Evolutionary conservation across 192 early-diverging fungal species (phyloP).

Genomic region (Ramicandelaber brevisporus): DNA sequence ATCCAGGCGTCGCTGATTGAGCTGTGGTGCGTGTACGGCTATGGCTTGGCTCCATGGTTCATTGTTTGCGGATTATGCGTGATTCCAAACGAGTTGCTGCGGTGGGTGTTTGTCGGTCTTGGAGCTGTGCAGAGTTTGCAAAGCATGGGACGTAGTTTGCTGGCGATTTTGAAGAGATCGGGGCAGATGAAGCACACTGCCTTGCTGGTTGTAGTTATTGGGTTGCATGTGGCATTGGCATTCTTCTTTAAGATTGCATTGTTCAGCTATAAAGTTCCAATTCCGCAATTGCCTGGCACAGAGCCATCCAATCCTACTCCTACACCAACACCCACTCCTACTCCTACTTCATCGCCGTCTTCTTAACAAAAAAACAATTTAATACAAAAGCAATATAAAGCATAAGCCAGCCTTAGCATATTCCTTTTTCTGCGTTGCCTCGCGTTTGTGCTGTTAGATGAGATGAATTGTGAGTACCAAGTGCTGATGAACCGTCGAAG

Average conservation of each 20-base stretch:
- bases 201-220: constrained; percentile 34
- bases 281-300: constrained; percentile 1
- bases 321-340: constrained; percentile 2
- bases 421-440: no score
- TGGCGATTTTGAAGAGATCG: constrained; percentile 31
- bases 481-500: no score
- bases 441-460: no score
- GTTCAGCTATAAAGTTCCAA: constrained; percentile 34
- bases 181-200: constrained; percentile 40
- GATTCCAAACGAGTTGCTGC: constrained; percentile 49
- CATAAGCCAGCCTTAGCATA: background rate
- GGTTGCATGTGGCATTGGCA: constrained; percentile 36
- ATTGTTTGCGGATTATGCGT: constrained; percentile 62
- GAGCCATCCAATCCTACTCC: constrained; percentile 1
- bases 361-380: background rate
- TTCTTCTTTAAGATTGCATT: constrained; percentile 67
- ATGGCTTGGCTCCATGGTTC: constrained; percentile 79
- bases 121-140: constrained; percentile 50
- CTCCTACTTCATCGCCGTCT: constrained; percentile 1
- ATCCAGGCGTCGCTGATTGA: constrained; percentile 65
- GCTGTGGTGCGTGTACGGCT: constrained; percentile 70
- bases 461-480: no score
- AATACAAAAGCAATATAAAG: background rate
- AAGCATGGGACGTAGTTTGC: constrained; percentile 16
- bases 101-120: constrained; percentile 53